phyloP scores from a whole-genome alignment of 805 yeast species.

The Kodamaea restingae region DNA sequence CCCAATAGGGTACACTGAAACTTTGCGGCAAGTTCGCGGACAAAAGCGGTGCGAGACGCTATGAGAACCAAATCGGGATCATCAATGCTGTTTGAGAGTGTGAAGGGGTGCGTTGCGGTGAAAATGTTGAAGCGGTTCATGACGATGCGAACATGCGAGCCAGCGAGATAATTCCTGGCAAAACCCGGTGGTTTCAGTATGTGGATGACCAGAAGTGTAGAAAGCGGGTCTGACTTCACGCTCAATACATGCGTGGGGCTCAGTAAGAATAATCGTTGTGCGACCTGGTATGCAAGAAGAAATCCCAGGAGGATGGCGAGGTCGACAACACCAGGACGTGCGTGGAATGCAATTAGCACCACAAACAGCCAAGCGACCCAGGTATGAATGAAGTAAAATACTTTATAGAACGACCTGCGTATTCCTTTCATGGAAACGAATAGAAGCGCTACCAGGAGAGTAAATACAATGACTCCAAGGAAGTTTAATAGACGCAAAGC shows the following conservation, averaged over 20 bases:
- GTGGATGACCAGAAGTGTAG: slow-evolving; percentile 19
- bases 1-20: slow-evolving; percentile 9
- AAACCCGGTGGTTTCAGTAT: slow-evolving; percentile 18
- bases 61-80: slow-evolving; percentile 32
- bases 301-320: slow-evolving; percentile 20
- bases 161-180: slow-evolving; percentile 39
- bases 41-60: slow-evolving; percentile 21
- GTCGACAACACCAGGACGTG: slow-evolving; percentile 61
- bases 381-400: slow-evolving; percentile 58
- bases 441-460: slow-evolving; percentile 32
- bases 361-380: slow-evolving; percentile 45
- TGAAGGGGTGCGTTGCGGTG: slow-evolving; percentile 64
- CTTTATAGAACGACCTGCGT: slow-evolving; percentile 46
- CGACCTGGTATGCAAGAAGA: slow-evolving; percentile 34
- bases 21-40: slow-evolving; percentile 8
- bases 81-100: slow-evolving; percentile 22
- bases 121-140: slow-evolving; percentile 27
- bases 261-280: slow-evolving; percentile 24
- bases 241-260: slow-evolving; percentile 11
- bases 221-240: slow-evolving; percentile 12
- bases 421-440: slow-evolving; percentile 46
- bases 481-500: slow-evolving; percentile 40
- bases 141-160: slow-evolving; percentile 44
- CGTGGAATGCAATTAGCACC: slow-evolving; percentile 51
- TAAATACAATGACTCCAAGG: slow-evolving; percentile 47